A percentile compares a stretch with the other conserved stretches of the same genome.
Conservation (phyloP, 2,329 filamentous ascomycete genomes). For the Phaeosphaeriaceae sp. region DNA sequence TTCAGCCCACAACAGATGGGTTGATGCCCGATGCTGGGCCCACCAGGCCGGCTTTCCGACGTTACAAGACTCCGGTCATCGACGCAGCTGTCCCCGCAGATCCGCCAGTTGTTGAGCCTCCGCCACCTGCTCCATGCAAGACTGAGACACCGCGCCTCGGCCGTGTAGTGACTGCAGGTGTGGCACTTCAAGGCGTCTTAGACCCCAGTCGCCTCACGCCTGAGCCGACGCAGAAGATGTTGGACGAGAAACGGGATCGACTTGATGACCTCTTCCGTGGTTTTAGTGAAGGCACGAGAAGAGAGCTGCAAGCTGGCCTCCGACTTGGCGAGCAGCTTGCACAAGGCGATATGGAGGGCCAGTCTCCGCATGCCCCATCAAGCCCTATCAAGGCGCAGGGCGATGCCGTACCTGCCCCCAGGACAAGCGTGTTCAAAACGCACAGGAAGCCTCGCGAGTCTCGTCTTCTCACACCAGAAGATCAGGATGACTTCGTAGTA, state of each 20-base stretch:
- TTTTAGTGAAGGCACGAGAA: conserved; percentile 48
- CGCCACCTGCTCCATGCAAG: conserved; percentile 23
- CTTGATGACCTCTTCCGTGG: conserved; percentile 49
- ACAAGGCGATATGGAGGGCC: conserved; percentile 21
- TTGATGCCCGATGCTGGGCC: conserved; percentile 9
- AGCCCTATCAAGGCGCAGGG: conserved; percentile 24
- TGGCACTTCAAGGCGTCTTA: conserved; percentile 47
- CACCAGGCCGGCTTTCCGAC: conserved; percentile 23
- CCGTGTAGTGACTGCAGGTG: conserved; percentile 47
- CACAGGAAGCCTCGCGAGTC: conserved; percentile 30
- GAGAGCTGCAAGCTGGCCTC: conserved; percentile 47
- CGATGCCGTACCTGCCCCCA: conserved; percentile 11
- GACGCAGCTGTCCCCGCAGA: conserved; percentile 35
- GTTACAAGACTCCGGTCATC: conserved; percentile 38
- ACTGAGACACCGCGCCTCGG: conserved; percentile 41
- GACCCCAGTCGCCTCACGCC: conserved; percentile 40
- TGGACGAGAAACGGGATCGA: conserved; percentile 28
- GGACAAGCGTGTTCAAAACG: conserved; percentile 31
- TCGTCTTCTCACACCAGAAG: conserved; percentile 46
- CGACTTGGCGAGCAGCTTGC: conserved; percentile 49
- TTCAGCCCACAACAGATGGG: conserved; percentile 8
- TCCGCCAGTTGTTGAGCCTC: conserved; percentile 38
- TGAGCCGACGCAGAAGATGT: conserved; percentile 28
- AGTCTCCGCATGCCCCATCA: conserved; percentile 21
- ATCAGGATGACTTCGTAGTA: conserved; percentile 32